Conservation (phyloP, 2,329 filamentous ascomycete genomes). For the Leptoxyphium fumago region DNA sequence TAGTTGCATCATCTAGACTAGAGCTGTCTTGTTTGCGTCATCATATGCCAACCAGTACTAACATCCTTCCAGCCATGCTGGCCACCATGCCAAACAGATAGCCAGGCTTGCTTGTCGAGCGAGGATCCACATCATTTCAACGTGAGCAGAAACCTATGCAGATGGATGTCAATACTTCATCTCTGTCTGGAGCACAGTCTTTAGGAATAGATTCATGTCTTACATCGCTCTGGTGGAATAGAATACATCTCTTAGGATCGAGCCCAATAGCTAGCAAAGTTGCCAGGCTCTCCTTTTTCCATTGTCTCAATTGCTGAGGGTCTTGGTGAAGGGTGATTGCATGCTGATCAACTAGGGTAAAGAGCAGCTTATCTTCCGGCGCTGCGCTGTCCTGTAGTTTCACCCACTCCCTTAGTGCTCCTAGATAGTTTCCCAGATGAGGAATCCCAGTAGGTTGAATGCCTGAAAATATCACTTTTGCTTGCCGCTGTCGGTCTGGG, state of each 20-base stretch:
- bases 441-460: conserved; percentile 94
- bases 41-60: background rate
- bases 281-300: conserved; percentile 62
- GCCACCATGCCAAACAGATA: background rate
- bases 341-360: conserved; percentile 85
- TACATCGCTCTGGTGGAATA: conserved; percentile 56
- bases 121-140: conserved; percentile 93
- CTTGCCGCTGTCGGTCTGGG: conserved; percentile 33
- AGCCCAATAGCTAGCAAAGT: conserved; percentile 72
- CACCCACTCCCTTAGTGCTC: conserved; percentile 77
- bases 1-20: no score
- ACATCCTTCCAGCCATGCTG: background rate
- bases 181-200: background rate
- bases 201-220: background rate
- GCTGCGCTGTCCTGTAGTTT: conserved; percentile 53
- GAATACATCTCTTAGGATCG: conserved; percentile 55
- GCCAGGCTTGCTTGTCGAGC: conserved; percentile 79
- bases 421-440: conserved; percentile 89
- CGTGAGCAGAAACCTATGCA: conserved; percentile 54
- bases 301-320: conserved; percentile 43
- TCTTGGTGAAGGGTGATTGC: conserved; percentile 72
- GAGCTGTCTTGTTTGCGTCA: no score
- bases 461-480: conserved; percentile 67
- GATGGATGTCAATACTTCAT: conserved; percentile 2
- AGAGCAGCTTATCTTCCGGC: conserved; percentile 51